A percentile compares a stretch with the other conserved stretches of the same genome.
These are phyloP conservation scores for Dryas octopetala DNA, from an alignment of 306 rosid genomes.

Conservation along the genomic window DNA sequence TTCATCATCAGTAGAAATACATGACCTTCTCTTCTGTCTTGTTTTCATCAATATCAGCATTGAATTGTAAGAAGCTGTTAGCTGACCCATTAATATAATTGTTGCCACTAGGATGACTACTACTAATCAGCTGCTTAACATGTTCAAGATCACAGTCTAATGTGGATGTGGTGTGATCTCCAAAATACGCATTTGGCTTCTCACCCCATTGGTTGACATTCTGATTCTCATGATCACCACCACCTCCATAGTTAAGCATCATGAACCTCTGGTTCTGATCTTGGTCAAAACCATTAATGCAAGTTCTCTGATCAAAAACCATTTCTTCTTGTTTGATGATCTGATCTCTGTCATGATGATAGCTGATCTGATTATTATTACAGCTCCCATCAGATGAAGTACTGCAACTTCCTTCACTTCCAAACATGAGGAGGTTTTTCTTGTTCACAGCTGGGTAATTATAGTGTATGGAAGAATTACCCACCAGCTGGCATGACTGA, in stretches of 20 bases:
- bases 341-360: conserved; percentile 12
- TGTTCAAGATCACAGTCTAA: conserved; percentile 51
- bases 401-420: conserved; percentile 71
- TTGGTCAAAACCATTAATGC: conserved; percentile 19
- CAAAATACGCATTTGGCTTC: conserved; percentile 28
- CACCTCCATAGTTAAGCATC: conserved; percentile 33
- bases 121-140: conserved; percentile 50
- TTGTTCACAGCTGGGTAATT: conserved; percentile 30
- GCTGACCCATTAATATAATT: conserved; percentile 1
- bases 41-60: conserved; percentile 49
- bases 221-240: conserved; percentile 11
- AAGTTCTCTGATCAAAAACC: not conserved
- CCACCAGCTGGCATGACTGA: not conserved
- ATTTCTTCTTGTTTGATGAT: conserved; percentile 52
- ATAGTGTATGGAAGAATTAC: conserved; percentile 30
- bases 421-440: conserved; percentile 42
- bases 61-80: conserved; percentile 24
- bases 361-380: conserved; percentile 37
- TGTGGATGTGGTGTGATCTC: conserved; percentile 26
- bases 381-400: conserved; percentile 76
- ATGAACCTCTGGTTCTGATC: conserved; percentile 30
- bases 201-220: conserved; percentile 40
- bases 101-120: conserved; percentile 22
- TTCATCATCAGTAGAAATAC: conserved; percentile 45
- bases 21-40: conserved; percentile 52